Base-by-base conservation (phyloP, 2,329 filamentous ascomycete genomes). In the Aphanocladium album region DNA sequence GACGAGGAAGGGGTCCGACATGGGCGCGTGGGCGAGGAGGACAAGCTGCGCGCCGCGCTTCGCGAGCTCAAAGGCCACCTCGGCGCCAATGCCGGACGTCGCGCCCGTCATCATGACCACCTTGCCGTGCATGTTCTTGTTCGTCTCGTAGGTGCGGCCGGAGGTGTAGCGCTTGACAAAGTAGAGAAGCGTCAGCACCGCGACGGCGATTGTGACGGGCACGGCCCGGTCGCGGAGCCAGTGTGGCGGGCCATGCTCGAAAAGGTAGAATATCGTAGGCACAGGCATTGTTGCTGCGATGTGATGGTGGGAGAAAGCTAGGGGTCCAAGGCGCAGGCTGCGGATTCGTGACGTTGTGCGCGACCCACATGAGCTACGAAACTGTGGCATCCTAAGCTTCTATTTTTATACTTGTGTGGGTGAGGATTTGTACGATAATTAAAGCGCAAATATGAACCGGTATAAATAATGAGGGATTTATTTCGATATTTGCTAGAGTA, bases 31-130 rank as follows among this genome's bases (percentile, higher is more conserved):
- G 6, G 93, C 96, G 55, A 99, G 85, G 47, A 99, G 87, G 62
- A 98, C 83, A 64, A 99, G 80, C 77, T 99, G 96, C 51, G 93
- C 93, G 65, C 95, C 95, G 65, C 92, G 86, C 19, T 78, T 72
- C 59, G 93, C 93, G 57, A 99, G 84, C 62, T 88, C 84, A 65
- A 85, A 80, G 5, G 89, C 89, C 47, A 91, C 84, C 60, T 85
- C 82, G 62, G 91, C 90, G 54, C 95, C 95, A 71, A 99, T 89
- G 16, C 95, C 95, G 50, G 93, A 93, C 57, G 95, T 99, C 30
- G 93, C 95, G 66, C 95, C 93, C 19, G 95, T 99, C 57, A 99
- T 85, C 80, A 99, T 88, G 49, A 97, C 83, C 53, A 99, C 91
- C 71, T 96, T 96, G 52, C 91, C 92, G 74, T 97, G 92, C 87